Evolutionary conservation across 208 protist genomes (phyloP).

Genomic region (Wallacemonas rigidus): DNA sequence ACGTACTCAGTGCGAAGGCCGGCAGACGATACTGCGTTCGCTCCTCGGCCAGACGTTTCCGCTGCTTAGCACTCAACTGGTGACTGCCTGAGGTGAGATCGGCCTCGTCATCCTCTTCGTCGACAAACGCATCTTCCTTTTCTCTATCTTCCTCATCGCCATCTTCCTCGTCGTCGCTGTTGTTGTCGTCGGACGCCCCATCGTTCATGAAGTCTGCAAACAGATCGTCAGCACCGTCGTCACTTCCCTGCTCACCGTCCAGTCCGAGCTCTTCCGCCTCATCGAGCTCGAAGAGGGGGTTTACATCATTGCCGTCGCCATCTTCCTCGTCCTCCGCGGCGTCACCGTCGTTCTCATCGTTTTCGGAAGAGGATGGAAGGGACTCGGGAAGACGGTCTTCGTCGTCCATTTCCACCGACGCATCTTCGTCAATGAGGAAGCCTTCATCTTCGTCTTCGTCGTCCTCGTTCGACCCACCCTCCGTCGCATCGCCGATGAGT

Average conservation of each 20-base stretch:
- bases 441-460: slow-evolving; percentile 26
- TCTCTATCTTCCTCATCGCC: slow-evolving; percentile 30
- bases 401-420: slow-evolving; percentile 26
- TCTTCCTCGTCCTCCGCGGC: slow-evolving; percentile 27
- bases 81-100: neutral
- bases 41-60: slow-evolving; percentile 3
- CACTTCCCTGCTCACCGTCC: slow-evolving; percentile 4
- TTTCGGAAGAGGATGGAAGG: slow-evolving; percentile 5
- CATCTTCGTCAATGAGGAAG: slow-evolving; percentile 32
- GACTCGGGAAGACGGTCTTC: slow-evolving; percentile 5
- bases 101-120: slow-evolving; percentile 24
- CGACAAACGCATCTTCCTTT: slow-evolving; percentile 18
- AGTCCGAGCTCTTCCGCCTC: slow-evolving; percentile 27
- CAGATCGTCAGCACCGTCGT: slow-evolving; percentile 39
- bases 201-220: slow-evolving; percentile 19
- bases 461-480: slow-evolving; percentile 14
- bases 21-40: slow-evolving; percentile 16
- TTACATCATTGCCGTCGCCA: slow-evolving; percentile 34
- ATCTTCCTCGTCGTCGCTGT: slow-evolving; percentile 39
- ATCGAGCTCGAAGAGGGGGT: slow-evolving; percentile 31
- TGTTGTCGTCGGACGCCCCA: slow-evolving; percentile 29
- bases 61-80: neutral
- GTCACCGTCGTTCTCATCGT: slow-evolving; percentile 19
- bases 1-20: slow-evolving; percentile 26
- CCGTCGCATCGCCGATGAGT: neutral